Percentiles rank a stretch among this genome's conserved stretches.
phyloP scores from a whole-genome alignment of 106 monocot genomes.

The Dendrobium chrysotoxum region DNA sequence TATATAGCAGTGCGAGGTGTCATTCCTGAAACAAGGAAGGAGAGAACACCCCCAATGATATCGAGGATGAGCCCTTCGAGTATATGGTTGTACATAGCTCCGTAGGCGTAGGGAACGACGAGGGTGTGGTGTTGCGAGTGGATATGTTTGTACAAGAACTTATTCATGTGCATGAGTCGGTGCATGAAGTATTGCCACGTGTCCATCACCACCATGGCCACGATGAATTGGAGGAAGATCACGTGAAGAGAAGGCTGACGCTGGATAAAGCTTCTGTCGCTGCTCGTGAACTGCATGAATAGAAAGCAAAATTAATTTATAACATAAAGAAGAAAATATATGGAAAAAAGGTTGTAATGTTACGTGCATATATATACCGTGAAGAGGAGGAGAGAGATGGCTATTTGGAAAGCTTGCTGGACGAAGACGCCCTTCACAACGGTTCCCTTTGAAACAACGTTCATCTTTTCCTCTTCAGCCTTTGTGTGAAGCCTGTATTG shows the following conservation, averaged over 20 bases:
- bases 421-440: conserved; percentile 68
- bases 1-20: conserved; percentile 10
- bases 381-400: conserved; percentile 44
- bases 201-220: conserved; percentile 32
- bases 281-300: no score
- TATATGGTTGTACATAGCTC: conserved; percentile 12
- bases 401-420: conserved; percentile 51
- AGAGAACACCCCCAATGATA: neutral
- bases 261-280: neutral
- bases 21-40: conserved; percentile 13
- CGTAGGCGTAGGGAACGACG: conserved; percentile 15
- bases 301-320: no score
- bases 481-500: conserved; percentile 50
- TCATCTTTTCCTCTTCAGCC: conserved; percentile 48
- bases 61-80: conserved; percentile 9
- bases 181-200: conserved; percentile 34
- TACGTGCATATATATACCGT: conserved; percentile 1
- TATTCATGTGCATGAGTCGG: conserved; percentile 27
- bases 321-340: no score
- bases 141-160: conserved; percentile 31
- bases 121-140: conserved; percentile 22
- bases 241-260: neutral
- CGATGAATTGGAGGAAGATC: conserved; percentile 11
- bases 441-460: conserved; percentile 35
- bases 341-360: no score